These are phyloP conservation scores for Pythium monospermum DNA, from an alignment of 352 stramenopile genomes.

Conservation along the genomic window DNA sequence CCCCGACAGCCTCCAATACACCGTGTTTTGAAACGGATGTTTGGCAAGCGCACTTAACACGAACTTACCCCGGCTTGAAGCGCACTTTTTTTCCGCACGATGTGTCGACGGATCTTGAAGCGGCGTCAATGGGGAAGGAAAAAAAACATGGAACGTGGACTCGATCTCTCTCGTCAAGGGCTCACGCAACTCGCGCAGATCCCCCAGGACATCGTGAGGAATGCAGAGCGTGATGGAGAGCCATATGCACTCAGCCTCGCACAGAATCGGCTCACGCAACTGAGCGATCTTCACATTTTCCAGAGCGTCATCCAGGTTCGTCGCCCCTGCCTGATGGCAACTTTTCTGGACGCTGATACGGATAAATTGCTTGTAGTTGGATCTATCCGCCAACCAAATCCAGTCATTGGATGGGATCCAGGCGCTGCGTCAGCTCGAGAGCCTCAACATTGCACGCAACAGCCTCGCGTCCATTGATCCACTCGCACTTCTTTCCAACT, in stretches of 20 bases:
- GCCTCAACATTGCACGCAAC: constrained; percentile 47
- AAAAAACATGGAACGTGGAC: constrained; percentile 24
- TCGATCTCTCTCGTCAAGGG: constrained; percentile 48
- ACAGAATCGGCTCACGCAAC: constrained; percentile 39
- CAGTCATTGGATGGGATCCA: constrained; percentile 47
- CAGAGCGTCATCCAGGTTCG: constrained; percentile 40
- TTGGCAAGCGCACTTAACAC: neutral
- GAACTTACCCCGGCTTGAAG: neutral
- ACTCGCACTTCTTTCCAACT: constrained; percentile 27
- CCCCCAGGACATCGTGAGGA: constrained; percentile 32
- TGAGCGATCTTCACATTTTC: constrained; percentile 41
- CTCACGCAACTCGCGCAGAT: constrained; percentile 45
- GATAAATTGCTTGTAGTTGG: constrained; percentile 25
- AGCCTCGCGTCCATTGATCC: constrained; percentile 39
- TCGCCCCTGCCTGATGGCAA: neutral
- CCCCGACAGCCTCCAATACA: neutral
- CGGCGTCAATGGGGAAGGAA: neutral
- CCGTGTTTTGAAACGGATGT: neutral
- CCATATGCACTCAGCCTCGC: constrained; percentile 46
- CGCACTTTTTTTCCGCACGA: too few species aligned
- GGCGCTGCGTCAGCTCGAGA: constrained; percentile 34
- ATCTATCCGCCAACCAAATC: constrained; percentile 58
- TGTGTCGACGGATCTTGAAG: constrained; percentile 21
- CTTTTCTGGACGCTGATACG: neutral
- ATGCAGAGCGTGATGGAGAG: constrained; percentile 30